phyloP scores from a whole-genome alignment of 176 grass and related monocot species.

The Leersia perrieri region DNA sequence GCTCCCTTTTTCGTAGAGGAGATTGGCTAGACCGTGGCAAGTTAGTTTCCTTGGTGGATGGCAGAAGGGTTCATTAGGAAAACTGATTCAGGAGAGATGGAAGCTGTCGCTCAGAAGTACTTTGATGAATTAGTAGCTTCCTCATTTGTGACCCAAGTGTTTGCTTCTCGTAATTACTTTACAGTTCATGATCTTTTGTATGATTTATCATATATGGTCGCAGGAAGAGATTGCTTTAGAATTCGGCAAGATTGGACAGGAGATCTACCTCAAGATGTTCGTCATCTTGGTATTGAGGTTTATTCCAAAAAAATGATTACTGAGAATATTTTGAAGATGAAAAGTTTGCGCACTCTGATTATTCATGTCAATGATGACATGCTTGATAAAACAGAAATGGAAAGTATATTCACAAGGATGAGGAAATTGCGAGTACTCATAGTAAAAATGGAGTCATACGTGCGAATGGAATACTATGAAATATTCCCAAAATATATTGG shows the following conservation, averaged over 20 bases:
- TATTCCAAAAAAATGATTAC: background rate
- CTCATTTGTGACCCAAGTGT: background rate
- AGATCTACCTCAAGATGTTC: background rate
- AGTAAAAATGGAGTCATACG: no score
- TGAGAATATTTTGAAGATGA: conserved; percentile 10
- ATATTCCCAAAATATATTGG: background rate
- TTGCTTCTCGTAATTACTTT: no score
- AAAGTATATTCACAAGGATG: background rate
- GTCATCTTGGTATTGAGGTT: background rate
- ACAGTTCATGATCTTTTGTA: background rate
- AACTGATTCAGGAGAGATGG: background rate
- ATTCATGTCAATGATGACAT: no score
- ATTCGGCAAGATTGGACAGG: background rate
- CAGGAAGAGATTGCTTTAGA: background rate
- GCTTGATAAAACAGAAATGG: no score
- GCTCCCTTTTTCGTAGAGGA: background rate
- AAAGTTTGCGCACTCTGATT: conserved; percentile 23
- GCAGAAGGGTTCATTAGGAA: conserved; percentile 4
- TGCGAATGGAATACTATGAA: no score
- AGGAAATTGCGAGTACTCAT: conserved; percentile 8
- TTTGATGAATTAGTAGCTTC: background rate
- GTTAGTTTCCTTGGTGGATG: background rate
- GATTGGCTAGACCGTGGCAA: background rate
- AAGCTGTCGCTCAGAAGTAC: background rate
- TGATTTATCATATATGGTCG: background rate